Conservation (phyloP, 192 early-diverging fungal genomes). For the Lunasporangiospora selenospora region DNA sequence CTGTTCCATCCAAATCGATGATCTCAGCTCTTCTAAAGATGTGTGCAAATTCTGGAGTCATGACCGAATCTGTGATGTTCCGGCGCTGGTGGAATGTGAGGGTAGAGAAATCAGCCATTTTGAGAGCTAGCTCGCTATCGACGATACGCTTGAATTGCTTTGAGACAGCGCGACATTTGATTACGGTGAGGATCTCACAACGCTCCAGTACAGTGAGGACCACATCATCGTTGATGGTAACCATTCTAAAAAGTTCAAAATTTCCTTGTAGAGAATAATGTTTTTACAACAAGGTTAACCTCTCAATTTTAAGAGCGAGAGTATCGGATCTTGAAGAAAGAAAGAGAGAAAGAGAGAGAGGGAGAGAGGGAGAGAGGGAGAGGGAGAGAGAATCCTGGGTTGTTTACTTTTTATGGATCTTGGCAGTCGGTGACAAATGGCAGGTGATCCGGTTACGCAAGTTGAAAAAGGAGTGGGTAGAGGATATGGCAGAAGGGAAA, state of each 20-base stretch:
- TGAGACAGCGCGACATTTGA: conserved; percentile 10
- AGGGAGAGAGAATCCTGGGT: no score
- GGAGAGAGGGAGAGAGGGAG: no score
- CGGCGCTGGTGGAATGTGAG: conserved; percentile 13
- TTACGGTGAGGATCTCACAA: conserved; percentile 8
- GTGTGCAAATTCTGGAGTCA: conserved; percentile 6
- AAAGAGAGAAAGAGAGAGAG: background rate
- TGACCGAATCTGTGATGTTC: conserved; percentile 12
- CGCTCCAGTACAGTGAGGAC: conserved; percentile 8
- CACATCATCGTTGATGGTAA: conserved; percentile 10
- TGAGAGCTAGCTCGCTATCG: conserved; percentile 12
- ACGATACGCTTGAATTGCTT: conserved; percentile 11
- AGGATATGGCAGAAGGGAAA: no score
- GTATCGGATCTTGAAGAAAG: background rate
- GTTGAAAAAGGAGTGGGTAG: no score
- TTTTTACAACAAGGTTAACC: no score
- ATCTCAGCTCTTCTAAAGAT: background rate
- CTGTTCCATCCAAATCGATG: no score
- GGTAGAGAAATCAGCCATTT: conserved; percentile 10
- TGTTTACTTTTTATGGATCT: no score
- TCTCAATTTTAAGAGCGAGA: background rate
- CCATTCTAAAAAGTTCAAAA: no score
- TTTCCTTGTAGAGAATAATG: background rate
- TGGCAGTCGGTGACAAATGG: no score
- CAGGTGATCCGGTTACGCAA: no score